Base-by-base conservation (phyloP, 2,329 filamentous ascomycete genomes). In the Sporothrix mexicana region DNA sequence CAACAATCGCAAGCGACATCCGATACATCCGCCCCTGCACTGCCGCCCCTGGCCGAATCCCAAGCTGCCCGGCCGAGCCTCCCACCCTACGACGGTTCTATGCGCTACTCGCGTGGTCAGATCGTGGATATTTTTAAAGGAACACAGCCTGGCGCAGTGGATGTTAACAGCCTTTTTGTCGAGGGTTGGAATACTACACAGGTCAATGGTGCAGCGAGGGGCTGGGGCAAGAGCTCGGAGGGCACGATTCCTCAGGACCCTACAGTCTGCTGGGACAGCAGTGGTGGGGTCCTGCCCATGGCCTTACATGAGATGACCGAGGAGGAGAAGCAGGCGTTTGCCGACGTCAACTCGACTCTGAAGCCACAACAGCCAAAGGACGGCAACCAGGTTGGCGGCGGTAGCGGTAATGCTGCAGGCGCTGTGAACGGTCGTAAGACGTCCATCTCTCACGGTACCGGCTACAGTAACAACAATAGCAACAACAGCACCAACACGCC, bases 331-430 rank as follows among this genome's bases (percentile, higher is more conserved):
- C 86, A 87, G 81, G 88, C 90, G 75, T 98, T 98, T 82, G 83
- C 88, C 69, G 96, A 97, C 76, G 94, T 99, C 79, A 99, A 98
- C 81, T 98, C 96, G 49, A 92, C 94, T 47, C 85, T 98, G 77
- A 98, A 98, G 82, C 92, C 93, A 9, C 93, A 93, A 23, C 88
- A 90, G 45, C 92, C 93, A 78, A 95, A 93, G 74, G 90, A 91
- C 77, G 87, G 89, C 57, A 84, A 90, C 80, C 80, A 87, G 80
- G 81, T 87, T 82, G 80, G 87, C 80, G 86, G 62, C 17, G 62
- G 55, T 10, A 43, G 47, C 20, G 51, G 45, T 2, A 70, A 53
- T 13, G 36, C 66, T 8, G 53, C 45, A 25, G 51, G 70, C 12
- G 57, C 85, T 12, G 78, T 86, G 12, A 91, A 92, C 72, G 88